These are phyloP conservation scores for Kuraishia floccosa DNA, from an alignment of 805 yeast species.

Conservation along the genomic window DNA sequence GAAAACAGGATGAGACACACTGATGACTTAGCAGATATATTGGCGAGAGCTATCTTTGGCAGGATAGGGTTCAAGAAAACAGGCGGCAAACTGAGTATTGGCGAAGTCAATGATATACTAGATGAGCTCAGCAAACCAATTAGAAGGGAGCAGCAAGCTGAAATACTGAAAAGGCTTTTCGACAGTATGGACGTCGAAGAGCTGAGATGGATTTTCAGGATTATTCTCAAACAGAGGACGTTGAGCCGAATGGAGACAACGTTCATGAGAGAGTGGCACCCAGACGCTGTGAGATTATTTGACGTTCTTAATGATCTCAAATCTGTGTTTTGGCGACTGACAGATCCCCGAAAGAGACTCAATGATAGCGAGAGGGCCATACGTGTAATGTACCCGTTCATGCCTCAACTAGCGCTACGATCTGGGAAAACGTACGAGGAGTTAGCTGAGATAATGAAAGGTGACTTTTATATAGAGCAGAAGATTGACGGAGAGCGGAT, in stretches of 20 bases:
- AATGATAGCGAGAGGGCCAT: constrained; percentile 26
- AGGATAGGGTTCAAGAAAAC: constrained; percentile 29
- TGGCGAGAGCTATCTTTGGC: constrained; percentile 36
- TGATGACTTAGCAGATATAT: constrained; percentile 34
- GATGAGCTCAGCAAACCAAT: constrained; percentile 25
- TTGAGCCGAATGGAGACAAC: constrained; percentile 50
- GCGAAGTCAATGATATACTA: constrained; percentile 34
- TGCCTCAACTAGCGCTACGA: constrained; percentile 66
- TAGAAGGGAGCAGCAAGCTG: constrained; percentile 17
- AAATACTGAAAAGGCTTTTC: constrained; percentile 36
- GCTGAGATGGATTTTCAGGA: constrained; percentile 56
- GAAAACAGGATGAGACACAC: constrained; percentile 20
- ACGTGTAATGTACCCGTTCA: constrained; percentile 43
- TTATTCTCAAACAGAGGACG: constrained; percentile 48
- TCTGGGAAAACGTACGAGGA: constrained; percentile 35
- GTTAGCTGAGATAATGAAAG: constrained; percentile 32
- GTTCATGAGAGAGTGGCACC: constrained; percentile 60
- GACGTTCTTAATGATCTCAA: constrained; percentile 57
- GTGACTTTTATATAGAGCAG: constrained; percentile 69
- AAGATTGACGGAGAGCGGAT: constrained; percentile 92
- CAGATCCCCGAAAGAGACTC: constrained; percentile 36
- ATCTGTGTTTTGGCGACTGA: constrained; percentile 44
- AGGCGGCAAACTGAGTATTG: constrained; percentile 28
- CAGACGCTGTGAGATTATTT: constrained; percentile 57
- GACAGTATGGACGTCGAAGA: constrained; percentile 48